Percentiles rank a stretch among this genome's conserved stretches.
Conservation (phyloP, 345 rosid species). For the Anastatica hierochuntica region DNA sequence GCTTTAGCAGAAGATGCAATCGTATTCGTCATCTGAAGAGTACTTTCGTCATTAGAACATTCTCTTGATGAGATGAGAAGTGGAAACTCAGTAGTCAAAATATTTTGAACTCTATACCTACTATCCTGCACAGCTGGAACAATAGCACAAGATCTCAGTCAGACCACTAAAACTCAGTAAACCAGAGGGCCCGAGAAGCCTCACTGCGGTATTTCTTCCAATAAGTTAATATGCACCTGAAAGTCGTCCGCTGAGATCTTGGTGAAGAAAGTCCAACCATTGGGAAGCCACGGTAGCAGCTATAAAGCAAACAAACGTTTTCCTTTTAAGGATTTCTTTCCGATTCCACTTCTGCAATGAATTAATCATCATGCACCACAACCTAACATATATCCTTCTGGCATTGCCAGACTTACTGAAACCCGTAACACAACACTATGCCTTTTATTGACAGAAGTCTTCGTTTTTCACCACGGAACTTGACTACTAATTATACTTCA, state of each 20-base stretch:
- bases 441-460: no score
- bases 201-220: no score
- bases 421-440: no score
- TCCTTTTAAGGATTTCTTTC: constrained; percentile 23
- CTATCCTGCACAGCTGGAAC: constrained; percentile 77
- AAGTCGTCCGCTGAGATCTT: constrained; percentile 85
- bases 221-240: constrained; percentile 37
- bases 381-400: constrained; percentile 4
- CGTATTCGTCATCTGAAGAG: constrained; percentile 8
- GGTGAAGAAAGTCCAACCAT: constrained; percentile 91
- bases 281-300: constrained; percentile 91
- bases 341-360: constrained; percentile 18
- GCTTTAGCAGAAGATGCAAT: constrained; percentile 27
- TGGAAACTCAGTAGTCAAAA: constrained; percentile 67
- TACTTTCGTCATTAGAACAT: constrained; percentile 39
- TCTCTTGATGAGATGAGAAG: constrained; percentile 49
- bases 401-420: background rate
- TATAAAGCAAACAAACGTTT: constrained; percentile 31
- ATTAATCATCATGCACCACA: constrained; percentile 9
- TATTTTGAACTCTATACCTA: constrained; percentile 63
- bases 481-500: background rate
- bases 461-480: background rate
- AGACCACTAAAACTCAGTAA: constrained; percentile 2
- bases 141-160: constrained; percentile 15
- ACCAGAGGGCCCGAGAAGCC: background rate